Evolutionary conservation across 2,329 filamentous ascomycete species (phyloP), one percentile per base, ranked within the genome.

Genomic region (Aspergillus aculeatus): DNA sequence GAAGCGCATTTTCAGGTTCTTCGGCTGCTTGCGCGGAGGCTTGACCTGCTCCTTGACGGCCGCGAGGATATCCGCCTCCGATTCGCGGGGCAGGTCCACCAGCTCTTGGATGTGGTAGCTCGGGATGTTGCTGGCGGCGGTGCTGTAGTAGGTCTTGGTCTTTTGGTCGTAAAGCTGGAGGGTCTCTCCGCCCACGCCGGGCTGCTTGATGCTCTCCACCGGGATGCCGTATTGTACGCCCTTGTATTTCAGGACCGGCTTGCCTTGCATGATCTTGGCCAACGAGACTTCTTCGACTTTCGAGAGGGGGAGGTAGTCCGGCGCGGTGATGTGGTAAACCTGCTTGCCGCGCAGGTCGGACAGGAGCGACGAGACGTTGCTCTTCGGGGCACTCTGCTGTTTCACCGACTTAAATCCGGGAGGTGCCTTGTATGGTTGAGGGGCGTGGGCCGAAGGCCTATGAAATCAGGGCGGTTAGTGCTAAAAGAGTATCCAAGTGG

Each of bases 301-400:
- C 7, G 75, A 75, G 35, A 82, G 62, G 19, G 79, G 76, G 19
- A 82, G 71, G 50, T 70, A 76, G 4, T 75, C 69, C 2, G 80
- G 80, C 1, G 78, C 78, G 19, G 77, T 78, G 58, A 82, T 79
- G 62, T 82, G 78, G 71, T 79, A 79, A 52, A 82, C 65, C 67
- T 81, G 76, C 65, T 82, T 82, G 54, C 75, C 76, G 53, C 66
- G 66, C 53, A 80, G 69, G 53, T 78, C 69, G 41, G 76, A 74
- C 47, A 78, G 70, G 24, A 73, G 57, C 24, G 75, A 73, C 50
- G 71, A 68, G 48, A 71, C 65, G 50, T 61, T 67, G 3, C 74
- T 73, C 50, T 72, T 73, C 29, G 71, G 68, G 5, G 71, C 64
- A 19, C 68, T 56, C 47, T 72, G 69, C 56, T 72, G 72, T 58